Percentiles rank a stretch among this genome's conserved stretches.
These are phyloP conservation scores for Suillus bovinus DNA, from an alignment of 768 basidiomycete genomes.

Conservation along the genomic window DNA sequence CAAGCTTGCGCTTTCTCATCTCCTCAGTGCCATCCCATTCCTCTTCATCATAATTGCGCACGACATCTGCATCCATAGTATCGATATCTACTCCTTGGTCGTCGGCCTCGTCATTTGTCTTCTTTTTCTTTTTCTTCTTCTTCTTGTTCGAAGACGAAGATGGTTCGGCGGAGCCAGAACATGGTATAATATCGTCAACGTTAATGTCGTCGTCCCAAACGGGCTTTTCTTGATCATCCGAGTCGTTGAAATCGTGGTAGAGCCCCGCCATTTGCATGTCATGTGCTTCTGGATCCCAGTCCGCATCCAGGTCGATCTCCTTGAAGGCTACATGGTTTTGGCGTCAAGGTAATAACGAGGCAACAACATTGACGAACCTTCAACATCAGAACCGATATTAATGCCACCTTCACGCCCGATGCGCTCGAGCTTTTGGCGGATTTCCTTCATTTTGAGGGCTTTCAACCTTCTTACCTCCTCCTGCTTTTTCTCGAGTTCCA, in stretches of 20 bases:
- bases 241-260: slow-evolving; percentile 56
- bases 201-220: slow-evolving; percentile 91
- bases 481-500: slow-evolving; percentile 34
- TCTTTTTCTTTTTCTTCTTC: slow-evolving; percentile 43
- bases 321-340: slow-evolving; percentile 47
- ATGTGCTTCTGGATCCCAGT: slow-evolving; percentile 88
- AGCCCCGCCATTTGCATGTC: slow-evolving; percentile 80
- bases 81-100: slow-evolving; percentile 47
- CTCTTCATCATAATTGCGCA: slow-evolving; percentile 49
- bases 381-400: slow-evolving; percentile 23
- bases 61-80: slow-evolving; percentile 60
- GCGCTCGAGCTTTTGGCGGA: slow-evolving; percentile 71
- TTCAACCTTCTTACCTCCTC: slow-evolving; percentile 85
- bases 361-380: slow-evolving; percentile 20
- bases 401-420: slow-evolving; percentile 73
- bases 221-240: slow-evolving; percentile 65
- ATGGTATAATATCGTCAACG: slow-evolving; percentile 60
- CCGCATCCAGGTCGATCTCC: slow-evolving; percentile 83
- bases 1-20: slow-evolving; percentile 79
- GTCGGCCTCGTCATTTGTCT: slow-evolving; percentile 38
- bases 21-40: slow-evolving; percentile 91
- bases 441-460: slow-evolving; percentile 81
- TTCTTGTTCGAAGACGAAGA: slow-evolving; percentile 40
- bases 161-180: slow-evolving; percentile 35
- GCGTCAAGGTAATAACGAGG: not conserved